These are phyloP conservation scores for Globisporangium carolinianum DNA, from an alignment of 352 stramenopile species.

Conservation along the genomic window DNA sequence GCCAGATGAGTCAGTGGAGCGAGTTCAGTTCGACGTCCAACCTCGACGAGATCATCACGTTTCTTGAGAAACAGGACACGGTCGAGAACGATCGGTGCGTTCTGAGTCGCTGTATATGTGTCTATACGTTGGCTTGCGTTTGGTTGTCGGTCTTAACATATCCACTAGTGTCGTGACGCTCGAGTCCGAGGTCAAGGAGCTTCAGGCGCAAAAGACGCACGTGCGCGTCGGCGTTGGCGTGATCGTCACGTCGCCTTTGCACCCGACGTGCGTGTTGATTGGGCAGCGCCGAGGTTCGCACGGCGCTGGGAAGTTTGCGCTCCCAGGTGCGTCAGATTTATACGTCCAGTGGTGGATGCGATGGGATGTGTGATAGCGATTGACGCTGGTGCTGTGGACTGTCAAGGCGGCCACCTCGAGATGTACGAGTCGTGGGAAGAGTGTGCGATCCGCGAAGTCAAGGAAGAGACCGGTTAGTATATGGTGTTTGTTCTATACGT, in stretches of 20 bases:
- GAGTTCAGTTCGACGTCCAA: constrained; percentile 80
- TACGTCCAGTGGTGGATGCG: too few species aligned
- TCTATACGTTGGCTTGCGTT: not conserved
- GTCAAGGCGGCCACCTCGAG: constrained; percentile 59
- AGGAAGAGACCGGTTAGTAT: constrained; percentile 66
- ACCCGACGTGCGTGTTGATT: constrained; percentile 68
- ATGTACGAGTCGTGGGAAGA: constrained; percentile 80
- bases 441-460: constrained; percentile 73
- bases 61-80: constrained; percentile 72
- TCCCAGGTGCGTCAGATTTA: constrained; percentile 34
- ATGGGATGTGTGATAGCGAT: too few species aligned
- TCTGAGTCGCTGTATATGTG: not conserved
- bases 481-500: too few species aligned
- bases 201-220: constrained; percentile 46
- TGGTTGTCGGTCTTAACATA: not conserved
- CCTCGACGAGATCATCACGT: constrained; percentile 81
- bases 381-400: too few species aligned
- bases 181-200: constrained; percentile 53
- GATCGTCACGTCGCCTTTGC: constrained; percentile 52
- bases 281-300: constrained; percentile 69
- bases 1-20: constrained; percentile 75
- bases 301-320: constrained; percentile 63
- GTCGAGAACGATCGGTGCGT: constrained; percentile 50
- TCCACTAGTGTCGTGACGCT: constrained; percentile 31
- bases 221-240: constrained; percentile 77